A percentile compares a stretch with the other conserved stretches of the same genome.
Conservation (phyloP, 2,329 filamentous ascomycete genomes). For the Pseudopithomyces chartarum region DNA sequence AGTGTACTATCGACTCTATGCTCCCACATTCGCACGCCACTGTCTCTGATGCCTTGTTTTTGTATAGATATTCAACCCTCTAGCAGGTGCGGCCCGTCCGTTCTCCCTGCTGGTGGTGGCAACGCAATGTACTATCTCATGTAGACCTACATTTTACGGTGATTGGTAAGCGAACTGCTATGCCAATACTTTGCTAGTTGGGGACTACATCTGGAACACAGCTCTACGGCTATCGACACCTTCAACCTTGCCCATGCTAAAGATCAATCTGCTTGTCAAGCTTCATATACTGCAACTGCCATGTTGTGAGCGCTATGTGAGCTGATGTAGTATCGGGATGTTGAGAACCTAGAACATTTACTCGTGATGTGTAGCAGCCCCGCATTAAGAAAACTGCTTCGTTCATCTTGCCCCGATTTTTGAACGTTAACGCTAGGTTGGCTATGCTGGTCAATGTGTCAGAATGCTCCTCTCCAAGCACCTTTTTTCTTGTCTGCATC, state of each 20-base stretch:
- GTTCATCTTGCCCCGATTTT: background rate
- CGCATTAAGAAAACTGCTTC: background rate
- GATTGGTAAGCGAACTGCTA: too few species aligned
- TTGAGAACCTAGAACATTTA: background rate
- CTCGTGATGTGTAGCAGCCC: background rate
- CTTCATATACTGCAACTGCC: background rate
- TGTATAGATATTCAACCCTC: constrained; percentile 13
- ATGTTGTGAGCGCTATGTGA: background rate
- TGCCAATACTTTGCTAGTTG: too few species aligned
- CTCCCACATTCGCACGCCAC: constrained; percentile 15
- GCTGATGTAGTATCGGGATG: background rate
- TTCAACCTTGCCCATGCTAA: background rate
- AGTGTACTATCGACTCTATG: constrained; percentile 17
- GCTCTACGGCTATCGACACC: too few species aligned
- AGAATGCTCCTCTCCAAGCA: too few species aligned
- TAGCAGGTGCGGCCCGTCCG: too few species aligned
- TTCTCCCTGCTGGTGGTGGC: too few species aligned
- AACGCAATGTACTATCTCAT: too few species aligned
- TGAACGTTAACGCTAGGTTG: background rate
- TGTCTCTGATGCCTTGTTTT: constrained; percentile 16
- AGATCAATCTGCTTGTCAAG: background rate
- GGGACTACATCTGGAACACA: too few species aligned
- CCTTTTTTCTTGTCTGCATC: too few species aligned
- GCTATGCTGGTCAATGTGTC: background rate
- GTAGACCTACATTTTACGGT: too few species aligned